Evolutionary conservation across 108 stramenopile genomes (phyloP).

Genomic region (Discostella stelligeroides): DNA sequence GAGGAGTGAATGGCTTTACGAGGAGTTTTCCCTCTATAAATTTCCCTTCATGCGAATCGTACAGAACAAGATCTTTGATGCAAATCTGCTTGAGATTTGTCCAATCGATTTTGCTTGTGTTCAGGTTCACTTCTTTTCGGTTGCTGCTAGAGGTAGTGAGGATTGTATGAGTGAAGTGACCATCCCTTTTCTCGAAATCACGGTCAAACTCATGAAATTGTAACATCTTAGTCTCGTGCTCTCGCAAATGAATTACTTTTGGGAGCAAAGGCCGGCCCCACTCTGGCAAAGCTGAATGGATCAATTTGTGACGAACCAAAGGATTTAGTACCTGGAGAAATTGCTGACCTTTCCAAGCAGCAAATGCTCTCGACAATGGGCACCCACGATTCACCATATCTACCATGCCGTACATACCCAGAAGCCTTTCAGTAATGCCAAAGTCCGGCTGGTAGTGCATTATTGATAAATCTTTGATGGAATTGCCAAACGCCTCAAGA

Average conservation of each 20-base stretch:
- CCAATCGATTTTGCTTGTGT: slow-evolving; percentile 8
- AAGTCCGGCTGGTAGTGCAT: background rate
- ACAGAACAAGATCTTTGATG: slow-evolving; percentile 14
- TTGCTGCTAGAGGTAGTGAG: background rate
- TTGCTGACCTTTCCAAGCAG: background rate
- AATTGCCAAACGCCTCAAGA: background rate
- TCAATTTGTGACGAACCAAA: background rate
- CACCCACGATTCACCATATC: background rate
- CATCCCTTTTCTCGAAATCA: background rate
- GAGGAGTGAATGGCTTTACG: slow-evolving; percentile 11
- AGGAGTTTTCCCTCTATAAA: slow-evolving; percentile 15
- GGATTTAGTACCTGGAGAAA: background rate
- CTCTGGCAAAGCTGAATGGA: background rate
- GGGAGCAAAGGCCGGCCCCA: background rate
- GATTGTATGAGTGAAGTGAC: background rate
- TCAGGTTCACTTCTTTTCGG: background rate
- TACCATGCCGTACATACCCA: background rate
- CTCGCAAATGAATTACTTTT: background rate
- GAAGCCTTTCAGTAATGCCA: background rate
- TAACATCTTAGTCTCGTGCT: background rate
- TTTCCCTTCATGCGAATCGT: slow-evolving; percentile 4
- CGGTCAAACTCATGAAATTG: background rate
- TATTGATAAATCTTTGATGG: background rate
- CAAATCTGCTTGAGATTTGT: background rate
- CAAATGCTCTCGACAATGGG: background rate